Evolutionary conservation across 2,329 filamentous ascomycete species (phyloP).

Genomic region (Pyrenophora graminea): DNA sequence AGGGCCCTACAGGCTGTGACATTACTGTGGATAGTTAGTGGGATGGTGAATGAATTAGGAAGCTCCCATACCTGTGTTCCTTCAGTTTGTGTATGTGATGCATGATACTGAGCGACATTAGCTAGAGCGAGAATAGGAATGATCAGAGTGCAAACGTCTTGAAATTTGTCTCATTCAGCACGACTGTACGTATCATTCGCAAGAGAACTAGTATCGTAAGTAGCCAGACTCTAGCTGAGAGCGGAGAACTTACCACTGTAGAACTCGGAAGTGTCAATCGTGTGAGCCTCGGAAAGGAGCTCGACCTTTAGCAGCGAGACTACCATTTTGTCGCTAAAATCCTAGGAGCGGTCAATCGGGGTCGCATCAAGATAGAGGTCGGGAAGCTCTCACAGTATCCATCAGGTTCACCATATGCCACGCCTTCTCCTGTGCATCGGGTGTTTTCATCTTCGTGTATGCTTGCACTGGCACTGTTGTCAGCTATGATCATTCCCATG

Average conservation of each 20-base stretch:
- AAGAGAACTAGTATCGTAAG: slow-evolving; percentile 55
- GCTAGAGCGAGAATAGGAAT: neutral
- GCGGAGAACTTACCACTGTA: slow-evolving; percentile 40
- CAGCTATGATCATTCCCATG: neutral
- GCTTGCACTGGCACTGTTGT: slow-evolving; percentile 56
- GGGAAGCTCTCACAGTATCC: slow-evolving; percentile 50
- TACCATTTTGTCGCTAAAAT: slow-evolving; percentile 66
- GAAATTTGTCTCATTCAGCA: slow-evolving; percentile 67
- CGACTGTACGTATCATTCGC: slow-evolving; percentile 63
- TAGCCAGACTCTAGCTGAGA: neutral
- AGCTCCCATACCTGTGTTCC: slow-evolving; percentile 32
- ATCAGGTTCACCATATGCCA: slow-evolving; percentile 63
- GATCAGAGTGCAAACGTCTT: slow-evolving; percentile 52
- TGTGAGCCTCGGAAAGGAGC: slow-evolving; percentile 57
- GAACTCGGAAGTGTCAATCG: slow-evolving; percentile 47
- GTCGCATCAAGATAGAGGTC: neutral
- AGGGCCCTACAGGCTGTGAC: slow-evolving; percentile 55
- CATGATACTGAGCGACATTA: slow-evolving; percentile 54
- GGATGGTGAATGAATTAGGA: neutral
- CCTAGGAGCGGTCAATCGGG: slow-evolving; percentile 26
- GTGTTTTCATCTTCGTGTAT: slow-evolving; percentile 55
- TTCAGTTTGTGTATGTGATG: slow-evolving; percentile 70
- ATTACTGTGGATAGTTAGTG: slow-evolving; percentile 32
- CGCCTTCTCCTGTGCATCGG: slow-evolving; percentile 57
- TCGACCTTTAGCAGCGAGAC: slow-evolving; percentile 72